Base-by-base conservation (phyloP, 2,329 filamentous ascomycete genomes). In the Xylaria sp. region DNA sequence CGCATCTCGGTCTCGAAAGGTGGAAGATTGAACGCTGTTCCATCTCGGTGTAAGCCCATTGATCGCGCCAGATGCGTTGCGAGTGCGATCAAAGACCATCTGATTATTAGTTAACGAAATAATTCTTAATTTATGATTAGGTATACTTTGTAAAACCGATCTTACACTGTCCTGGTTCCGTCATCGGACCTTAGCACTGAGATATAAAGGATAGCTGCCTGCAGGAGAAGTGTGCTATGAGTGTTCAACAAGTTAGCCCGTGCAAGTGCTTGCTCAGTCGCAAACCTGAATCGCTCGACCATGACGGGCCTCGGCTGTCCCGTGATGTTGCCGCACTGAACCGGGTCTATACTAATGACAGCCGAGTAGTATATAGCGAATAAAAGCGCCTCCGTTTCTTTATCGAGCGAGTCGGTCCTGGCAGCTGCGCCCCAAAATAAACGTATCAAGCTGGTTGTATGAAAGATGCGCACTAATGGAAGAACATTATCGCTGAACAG, bases 321-420 rank as follows among this genome's bases (percentile, higher is more conserved):
- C 38, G 88, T 78, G 21, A 76, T 72, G 14, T 73, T 67, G 28
- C 77, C 64, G 68, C 83, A 85, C 47, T 87, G 80, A 19, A 80
- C 73, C 1, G 77, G 64, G 1, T 77, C 74, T 38, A 85, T 73
- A 62, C 83, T 84, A 3, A 83, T 86, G 2, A 87, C 78, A 0
- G 84, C 82, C 1, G 80, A 81, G 63, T 88, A 85, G 72, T 89
- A 90, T 47, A 90, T 83, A 7, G 85, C 77, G 69, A 90, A 89
- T 1, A 89, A 74, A 25, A 89, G 73, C 3, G 83, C 80, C 71
- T 90, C 87, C 12, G 84, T 78, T 12, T 80, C 79, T 66, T 83
- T 87, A 11, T 61, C 66, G 37, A 66, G 56, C 46, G 53, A 59
- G 23, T 67, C 53, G 42, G 67, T 43, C 7, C 47, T 52, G 12